Base-by-base conservation (phyloP, 352 stramenopile genomes). In the Phytopythium cucurbitacearum region DNA sequence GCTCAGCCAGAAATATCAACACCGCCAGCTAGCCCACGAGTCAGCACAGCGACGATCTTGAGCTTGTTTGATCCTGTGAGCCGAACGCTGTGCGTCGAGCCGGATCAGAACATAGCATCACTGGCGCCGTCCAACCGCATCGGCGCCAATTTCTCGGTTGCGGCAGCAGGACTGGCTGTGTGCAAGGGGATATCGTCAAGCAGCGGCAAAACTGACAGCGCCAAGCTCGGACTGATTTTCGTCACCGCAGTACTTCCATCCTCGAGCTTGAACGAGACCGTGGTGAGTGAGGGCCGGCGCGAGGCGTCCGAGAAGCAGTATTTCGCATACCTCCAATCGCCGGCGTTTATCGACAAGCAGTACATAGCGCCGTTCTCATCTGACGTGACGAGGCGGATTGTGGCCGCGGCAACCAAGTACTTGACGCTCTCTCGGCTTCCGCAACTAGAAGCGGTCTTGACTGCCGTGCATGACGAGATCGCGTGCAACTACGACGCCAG, bases 71-170 rank as follows among this genome's bases (percentile, higher is more conserved):
- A 93, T 53, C 39, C 57, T 0, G 65, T 91, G 2, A 79, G 69
- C 35, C 78, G 79, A 12, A 93, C 83, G 0, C 64, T 86, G 7
- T 89, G 78, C 43, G 80, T 91, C 4, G 83, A 93, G 45, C 76
- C 75, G 34, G 78, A 88, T 50, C 62, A 81, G 16, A 85, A 81
- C 41, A 13, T 80, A 28, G 60, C 75, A 3, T 74, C 71, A 7
- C 60, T 91, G 21, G 51, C 71, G 15, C 80, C 83, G 1, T 89
- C 77, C 16, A 90, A 93, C 41, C 76, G 83, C 5, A 91, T 93
- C 35, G 83, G 71, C 5, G 69, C 77, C 0, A 93, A 93, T 39
- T 91, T 80, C 37, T 83, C 72, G 0, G 60, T 67, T 11, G 56
- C 77, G 0, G 77, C 82, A 7, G 59, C 57, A 5, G 40, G 60